Base-by-base conservation (phyloP, 2,329 filamentous ascomycete genomes). In the Metarhizium album region DNA sequence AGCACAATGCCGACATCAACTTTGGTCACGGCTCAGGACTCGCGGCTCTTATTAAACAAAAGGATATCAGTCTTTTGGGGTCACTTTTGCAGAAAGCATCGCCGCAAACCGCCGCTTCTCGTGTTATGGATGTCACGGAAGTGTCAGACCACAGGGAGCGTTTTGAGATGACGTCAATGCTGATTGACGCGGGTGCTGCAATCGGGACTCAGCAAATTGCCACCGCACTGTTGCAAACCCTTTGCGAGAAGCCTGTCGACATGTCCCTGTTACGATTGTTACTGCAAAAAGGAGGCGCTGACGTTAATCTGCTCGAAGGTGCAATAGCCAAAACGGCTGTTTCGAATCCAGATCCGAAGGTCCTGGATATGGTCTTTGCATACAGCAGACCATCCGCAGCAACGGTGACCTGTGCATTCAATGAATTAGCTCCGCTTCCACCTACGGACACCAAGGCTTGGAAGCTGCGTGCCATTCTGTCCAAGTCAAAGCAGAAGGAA, bases 1-100 rank as follows among this genome's bases (percentile, higher is more conserved):
- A 70, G 2, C 67, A 78, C 53, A 72, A 74, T 14, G 74, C 74
- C 3, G 76, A 80, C 46, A 69, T 78, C 37, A 79, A 79, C 54
- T 76, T 74, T 49, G 74, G 75, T 42, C 70, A 74, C 24, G 75
- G 76, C 0, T 65, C 70, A n/a, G 71, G 70, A 2, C 65, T 82
- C 14, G 61, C 70, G 0, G 66, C 72, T 0, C 71, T 78, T 0
- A 73, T 82, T 18, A 54, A 61, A 2, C 73, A 75, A 50, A 70
- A 67, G 29, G 76, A 82, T 46, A 50, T 74, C 1, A 60, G 60
- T 0, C 62, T 81, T 0, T 58, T 81, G 1, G 64, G 69, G 16
- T 66, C 64, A 0, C 57, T 82, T 6, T 62, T 80, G 2, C 64
- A 69, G 40, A 71, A 70, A 33, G 72, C 72, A 1, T 71, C 73